phyloP scores from a whole-genome alignment of 2,329 filamentous ascomycete genomes.

The Microcyclospora tardicrescens region DNA sequence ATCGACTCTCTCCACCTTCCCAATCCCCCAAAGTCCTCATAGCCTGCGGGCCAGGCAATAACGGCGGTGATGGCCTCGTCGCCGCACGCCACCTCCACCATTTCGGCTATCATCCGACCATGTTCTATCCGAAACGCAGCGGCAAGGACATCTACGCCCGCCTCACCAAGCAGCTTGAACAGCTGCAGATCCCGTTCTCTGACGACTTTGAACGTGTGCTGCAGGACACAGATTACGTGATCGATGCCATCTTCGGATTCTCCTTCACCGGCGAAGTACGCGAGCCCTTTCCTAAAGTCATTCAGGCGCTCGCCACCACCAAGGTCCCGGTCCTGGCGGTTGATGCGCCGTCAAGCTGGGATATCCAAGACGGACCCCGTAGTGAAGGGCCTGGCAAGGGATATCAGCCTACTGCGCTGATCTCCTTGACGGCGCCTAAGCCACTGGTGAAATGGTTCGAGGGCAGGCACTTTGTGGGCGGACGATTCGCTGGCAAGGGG shows the following conservation, averaged over 20 bases:
- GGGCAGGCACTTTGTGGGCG: slow-evolving; percentile 84
- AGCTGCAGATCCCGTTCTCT: slow-evolving; percentile 71
- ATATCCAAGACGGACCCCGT: slow-evolving; percentile 78
- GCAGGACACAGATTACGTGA: slow-evolving; percentile 58
- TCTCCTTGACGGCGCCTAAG: slow-evolving; percentile 89
- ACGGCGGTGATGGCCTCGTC: slow-evolving; percentile 82
- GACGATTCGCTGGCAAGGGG: slow-evolving; percentile 67
- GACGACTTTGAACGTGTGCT: slow-evolving; percentile 63
- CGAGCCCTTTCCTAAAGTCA: slow-evolving; percentile 79
- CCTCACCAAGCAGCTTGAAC: slow-evolving; percentile 69
- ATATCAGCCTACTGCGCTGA: slow-evolving; percentile 67
- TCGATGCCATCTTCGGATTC: slow-evolving; percentile 94
- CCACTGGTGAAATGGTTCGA: slow-evolving; percentile 72
- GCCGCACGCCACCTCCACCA: slow-evolving; percentile 83
- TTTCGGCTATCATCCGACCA: slow-evolving; percentile 76
- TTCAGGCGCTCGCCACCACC: slow-evolving; percentile 60
- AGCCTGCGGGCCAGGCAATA: slow-evolving; percentile 76
- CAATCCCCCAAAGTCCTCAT: slow-evolving; percentile 65
- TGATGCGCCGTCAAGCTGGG: slow-evolving; percentile 89
- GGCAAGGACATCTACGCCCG: slow-evolving; percentile 87
- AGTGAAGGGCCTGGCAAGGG: slow-evolving; percentile 59
- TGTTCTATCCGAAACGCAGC: slow-evolving; percentile 88
- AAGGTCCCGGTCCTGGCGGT: slow-evolving; percentile 71
- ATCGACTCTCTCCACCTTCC: slow-evolving; percentile 63
- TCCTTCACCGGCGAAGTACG: slow-evolving; percentile 84